A percentile compares a stretch with the other conserved stretches of the same genome.
phyloP scores from a whole-genome alignment of 164 flowering plant species.

The Houttuynia cordata region DNA sequence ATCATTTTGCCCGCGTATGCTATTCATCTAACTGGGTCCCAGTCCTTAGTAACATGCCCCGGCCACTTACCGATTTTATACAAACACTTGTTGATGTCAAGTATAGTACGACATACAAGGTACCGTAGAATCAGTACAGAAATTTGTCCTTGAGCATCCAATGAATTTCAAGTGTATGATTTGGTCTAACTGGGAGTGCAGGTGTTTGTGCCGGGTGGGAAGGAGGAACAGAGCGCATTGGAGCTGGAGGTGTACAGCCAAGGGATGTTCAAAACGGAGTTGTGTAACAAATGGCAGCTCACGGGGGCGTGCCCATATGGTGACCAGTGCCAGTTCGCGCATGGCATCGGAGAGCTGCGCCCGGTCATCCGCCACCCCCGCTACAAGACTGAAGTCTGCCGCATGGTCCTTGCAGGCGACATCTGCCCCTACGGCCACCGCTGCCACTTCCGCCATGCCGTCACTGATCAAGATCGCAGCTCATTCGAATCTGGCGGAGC shows the following conservation, averaged over 20 bases:
- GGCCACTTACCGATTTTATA: too few species aligned
- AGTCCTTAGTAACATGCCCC: too few species aligned
- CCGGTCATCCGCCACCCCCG: constrained; percentile 94
- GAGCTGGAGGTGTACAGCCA: constrained; percentile 76
- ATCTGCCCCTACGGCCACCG: constrained; percentile 88
- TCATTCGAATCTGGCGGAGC: neutral
- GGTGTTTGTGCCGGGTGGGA: constrained; percentile 49
- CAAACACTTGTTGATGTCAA: too few species aligned
- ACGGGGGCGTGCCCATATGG: constrained; percentile 76
- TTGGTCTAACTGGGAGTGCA: constrained; percentile 7
- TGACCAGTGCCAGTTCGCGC: constrained; percentile 80
- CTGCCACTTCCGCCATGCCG: constrained; percentile 87
- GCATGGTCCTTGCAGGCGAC: constrained; percentile 76
- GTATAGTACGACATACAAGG: too few species aligned
- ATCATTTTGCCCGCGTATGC: too few species aligned
- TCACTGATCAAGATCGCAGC: constrained; percentile 52
- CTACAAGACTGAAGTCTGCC: constrained; percentile 90
- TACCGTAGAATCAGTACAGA: too few species aligned
- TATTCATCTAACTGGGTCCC: too few species aligned
- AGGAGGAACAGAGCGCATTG: constrained; percentile 39
- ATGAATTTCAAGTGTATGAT: too few species aligned
- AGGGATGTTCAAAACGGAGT: constrained; percentile 86
- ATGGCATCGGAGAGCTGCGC: constrained; percentile 80
- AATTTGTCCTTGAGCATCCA: too few species aligned
- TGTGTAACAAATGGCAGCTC: constrained; percentile 94